Evolutionary conservation across 768 basidiomycete species (phyloP).

Genomic region (Epithele typhae): DNA sequence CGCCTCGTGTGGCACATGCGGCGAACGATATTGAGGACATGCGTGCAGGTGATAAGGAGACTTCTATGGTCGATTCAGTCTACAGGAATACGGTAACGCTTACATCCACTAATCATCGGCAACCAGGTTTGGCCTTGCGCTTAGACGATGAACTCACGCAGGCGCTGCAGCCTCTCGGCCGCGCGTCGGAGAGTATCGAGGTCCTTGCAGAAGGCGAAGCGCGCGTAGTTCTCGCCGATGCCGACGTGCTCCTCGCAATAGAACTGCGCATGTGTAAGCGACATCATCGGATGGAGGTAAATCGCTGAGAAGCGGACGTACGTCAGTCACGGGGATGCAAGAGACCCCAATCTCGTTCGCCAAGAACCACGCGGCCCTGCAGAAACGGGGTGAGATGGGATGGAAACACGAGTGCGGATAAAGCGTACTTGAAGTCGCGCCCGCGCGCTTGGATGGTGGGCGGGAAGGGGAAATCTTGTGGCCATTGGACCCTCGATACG

Average conservation of each 20-base stretch:
- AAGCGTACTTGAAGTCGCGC: constrained; percentile 72
- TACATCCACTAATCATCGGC: too few relatives aligned
- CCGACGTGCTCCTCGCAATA: constrained; percentile 81
- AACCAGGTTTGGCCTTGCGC: too few relatives aligned
- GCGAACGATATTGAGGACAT: too few relatives aligned
- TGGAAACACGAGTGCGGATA: not conserved
- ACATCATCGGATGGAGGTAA: not conserved
- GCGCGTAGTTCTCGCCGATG: constrained; percentile 84
- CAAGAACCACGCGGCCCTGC: constrained; percentile 85
- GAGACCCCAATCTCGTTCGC: constrained; percentile 87
- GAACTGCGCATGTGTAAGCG: constrained; percentile 42
- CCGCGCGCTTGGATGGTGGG: constrained; percentile 71
- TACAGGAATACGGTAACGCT: too few relatives aligned
- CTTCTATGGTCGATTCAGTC: too few relatives aligned
- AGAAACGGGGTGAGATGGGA: too few relatives aligned
- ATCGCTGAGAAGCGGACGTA: constrained; percentile 25
- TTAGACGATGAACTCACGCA: constrained; percentile 36
- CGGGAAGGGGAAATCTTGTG: constrained; percentile 81
- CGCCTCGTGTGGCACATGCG: too few relatives aligned
- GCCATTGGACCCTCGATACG: constrained; percentile 67
- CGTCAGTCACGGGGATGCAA: constrained; percentile 92
- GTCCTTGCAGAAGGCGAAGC: constrained; percentile 97
- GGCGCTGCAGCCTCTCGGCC: constrained; percentile 67
- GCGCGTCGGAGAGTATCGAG: constrained; percentile 77
- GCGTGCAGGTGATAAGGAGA: too few relatives aligned